A percentile compares a stretch with the other conserved stretches of the same genome.
Conservation (phyloP, 1,284 basidiomycete genomes). For the Ganoderma lingzhi region DNA sequence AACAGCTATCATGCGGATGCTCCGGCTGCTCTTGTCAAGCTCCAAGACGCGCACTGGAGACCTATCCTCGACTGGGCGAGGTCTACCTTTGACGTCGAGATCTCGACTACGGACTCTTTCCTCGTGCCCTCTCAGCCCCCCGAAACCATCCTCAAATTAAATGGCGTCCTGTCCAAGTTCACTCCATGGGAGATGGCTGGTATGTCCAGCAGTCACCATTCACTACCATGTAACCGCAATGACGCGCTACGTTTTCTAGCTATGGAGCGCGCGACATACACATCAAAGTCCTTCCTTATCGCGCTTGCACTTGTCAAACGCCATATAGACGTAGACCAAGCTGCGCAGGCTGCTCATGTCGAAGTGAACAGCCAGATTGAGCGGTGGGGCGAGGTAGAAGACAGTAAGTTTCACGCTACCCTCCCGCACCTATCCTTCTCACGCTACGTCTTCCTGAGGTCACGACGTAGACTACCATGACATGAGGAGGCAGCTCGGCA, state of each 20-base stretch:
- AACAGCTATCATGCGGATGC: constrained; percentile 84
- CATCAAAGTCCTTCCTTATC: constrained; percentile 93
- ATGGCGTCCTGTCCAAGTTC: constrained; percentile 64
- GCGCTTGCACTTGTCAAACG: constrained; percentile 86
- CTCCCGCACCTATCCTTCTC: background rate
- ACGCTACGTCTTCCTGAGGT: constrained; percentile 54
- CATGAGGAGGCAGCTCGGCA: constrained; percentile 87
- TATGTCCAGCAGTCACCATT: constrained; percentile 45
- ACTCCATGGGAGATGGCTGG: constrained; percentile 90
- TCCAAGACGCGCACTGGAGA: constrained; percentile 92
- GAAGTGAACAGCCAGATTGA: constrained; percentile 97
- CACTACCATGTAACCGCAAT: background rate
- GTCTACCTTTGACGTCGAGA: constrained; percentile 69
- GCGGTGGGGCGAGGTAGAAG: constrained; percentile 98
- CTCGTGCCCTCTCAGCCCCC: constrained; percentile 72
- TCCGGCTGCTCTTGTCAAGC: constrained; percentile 77
- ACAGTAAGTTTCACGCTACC: constrained; percentile 71
- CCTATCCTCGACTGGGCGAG: constrained; percentile 87
- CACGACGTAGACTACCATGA: constrained; percentile 98
- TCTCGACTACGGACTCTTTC: constrained; percentile 76
- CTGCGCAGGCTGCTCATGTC: constrained; percentile 87
- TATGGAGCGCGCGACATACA: constrained; percentile 91
- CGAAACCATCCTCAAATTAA: constrained; percentile 71
- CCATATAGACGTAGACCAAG: constrained; percentile 83
- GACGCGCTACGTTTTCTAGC: constrained; percentile 53